These are phyloP conservation scores for Dalbergia cochinchinensis DNA, from an alignment of 306 rosid genomes.

Conservation along the genomic window DNA sequence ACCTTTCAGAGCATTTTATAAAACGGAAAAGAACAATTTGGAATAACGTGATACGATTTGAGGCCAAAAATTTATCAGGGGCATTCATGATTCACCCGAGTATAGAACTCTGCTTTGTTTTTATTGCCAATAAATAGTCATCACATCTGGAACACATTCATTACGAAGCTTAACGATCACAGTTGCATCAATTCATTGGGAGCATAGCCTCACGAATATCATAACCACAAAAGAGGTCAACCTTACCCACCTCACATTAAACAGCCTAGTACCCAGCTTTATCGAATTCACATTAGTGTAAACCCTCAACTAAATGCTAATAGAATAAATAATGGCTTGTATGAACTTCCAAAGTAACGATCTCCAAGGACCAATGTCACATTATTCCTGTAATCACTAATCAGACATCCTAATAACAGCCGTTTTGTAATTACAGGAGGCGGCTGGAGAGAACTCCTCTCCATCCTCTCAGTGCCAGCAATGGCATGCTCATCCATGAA, in stretches of 20 bases:
- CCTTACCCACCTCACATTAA: not conserved
- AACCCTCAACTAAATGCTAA: constrained; percentile 24
- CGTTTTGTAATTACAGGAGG: constrained; percentile 71
- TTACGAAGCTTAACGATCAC: not conserved
- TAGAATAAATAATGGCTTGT: constrained; percentile 30
- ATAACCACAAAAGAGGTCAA: not conserved
- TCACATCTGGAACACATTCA: not conserved
- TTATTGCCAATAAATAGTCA: not conserved
- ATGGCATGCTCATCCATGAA: constrained; percentile 62
- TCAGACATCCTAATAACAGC: constrained; percentile 60
- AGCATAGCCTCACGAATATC: not conserved
- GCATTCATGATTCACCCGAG: not conserved
- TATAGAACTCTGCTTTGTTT: not conserved
- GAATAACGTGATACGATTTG: not conserved
- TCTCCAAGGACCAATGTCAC: constrained; percentile 60
- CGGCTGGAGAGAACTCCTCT: constrained; percentile 53
- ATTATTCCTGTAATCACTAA: constrained; percentile 63
- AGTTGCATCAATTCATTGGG: not conserved
- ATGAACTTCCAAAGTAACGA: constrained; percentile 48
- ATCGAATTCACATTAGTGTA: constrained; percentile 23
- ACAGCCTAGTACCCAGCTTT: not conserved
- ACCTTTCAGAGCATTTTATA: too few species aligned
- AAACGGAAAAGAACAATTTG: too few species aligned
- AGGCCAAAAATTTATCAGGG: not conserved
- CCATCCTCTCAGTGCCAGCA: constrained; percentile 68